Base-by-base conservation (phyloP, 257 asterid genomes). In the Salvia splendens region DNA sequence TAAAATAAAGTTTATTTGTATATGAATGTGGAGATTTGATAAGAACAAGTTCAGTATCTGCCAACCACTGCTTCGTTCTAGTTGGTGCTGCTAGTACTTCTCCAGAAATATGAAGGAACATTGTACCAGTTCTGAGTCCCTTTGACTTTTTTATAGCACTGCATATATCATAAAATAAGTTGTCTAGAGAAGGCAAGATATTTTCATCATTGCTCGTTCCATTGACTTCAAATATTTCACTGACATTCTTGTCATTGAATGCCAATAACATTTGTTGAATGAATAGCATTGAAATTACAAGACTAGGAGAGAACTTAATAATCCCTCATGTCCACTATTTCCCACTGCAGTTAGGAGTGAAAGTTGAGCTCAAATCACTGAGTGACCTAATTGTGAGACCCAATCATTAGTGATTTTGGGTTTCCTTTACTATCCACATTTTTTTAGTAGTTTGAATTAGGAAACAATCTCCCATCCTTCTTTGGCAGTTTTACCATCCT, bases 121-220 rank as follows among this genome's bases (percentile, higher is more conserved):
- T 12, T 54, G 14, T 14, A 8, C 50, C 24, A 55, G 65, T 68
- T 35, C 24, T 55, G 45, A 17, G 73, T 56, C 48, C 73, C 65
- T 55, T 43, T 56, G 53, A 49, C 36, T 9, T 64, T 64, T 63
- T 8, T 64, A 53, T 45, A 32, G 38, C 28, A 14, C 38, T 32
- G 41, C 45, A 36, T 8, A 47, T 30, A 35, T 65, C 36, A 33
- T 11, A 32, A 10, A 49, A n/a, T 38, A 52, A 38, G 47, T 20
- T 53, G 63, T 53, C 53, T 20, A 53, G 53, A 66, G 32, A 16
- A 38, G 59, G 58, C 47, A 40, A 38, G 41, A 30, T 53, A 51
- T 38, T 50, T 53, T 12, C 6, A 24, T 20, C 15, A 48, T 30
- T 48, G 15, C 12, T 33, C 6, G 33, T 64, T 17, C 17, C 6